Evolutionary conservation across 2,329 filamentous ascomycete species (phyloP), one percentile per base, ranked within the genome.

Genomic region (Zymoseptoria ardabiliae): DNA sequence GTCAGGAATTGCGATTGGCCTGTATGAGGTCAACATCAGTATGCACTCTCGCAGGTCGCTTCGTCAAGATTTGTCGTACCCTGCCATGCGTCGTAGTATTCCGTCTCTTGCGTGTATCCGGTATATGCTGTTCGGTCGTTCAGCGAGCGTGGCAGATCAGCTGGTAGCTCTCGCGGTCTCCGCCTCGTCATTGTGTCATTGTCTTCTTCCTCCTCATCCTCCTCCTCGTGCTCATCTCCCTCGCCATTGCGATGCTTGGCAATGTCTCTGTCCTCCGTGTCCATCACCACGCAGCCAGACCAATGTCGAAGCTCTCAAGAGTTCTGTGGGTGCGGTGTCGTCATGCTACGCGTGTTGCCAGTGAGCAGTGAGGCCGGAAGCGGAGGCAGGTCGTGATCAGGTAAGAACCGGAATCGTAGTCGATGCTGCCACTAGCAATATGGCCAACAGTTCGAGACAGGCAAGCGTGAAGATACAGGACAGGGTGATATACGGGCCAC

Each of bases 1-100:
- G 91, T 95, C 64, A 97, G 82, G 76, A 96, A 96, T 77, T 97
- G 92, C 51, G 93, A 96, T 81, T 97, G 91, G 65, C 93, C 93
- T 97, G 60, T 56, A 20, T 20, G 10, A 58, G 21, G 50, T 10
- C n/a, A 30, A 52, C 30, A 55, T 63, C 58, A 65, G 56, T 53
- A 59, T 41, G 48, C 30, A 22, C 17, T n/a, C 35, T 19, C 10
- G 23, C 23, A 11, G 8, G n/a, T n/a, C 19, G 55, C 25, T 4
- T 11, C 50, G 10, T 9, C 60, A 60, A 77, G 66, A 81, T 57
- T 66, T 54, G 28, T 63, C 80, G 72, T 74, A 88, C 93, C 93
- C 86, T 97, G 91, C 94, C 94, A 99, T 67, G 91, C 94, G 82
- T 99, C 94, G 74, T 97, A 99, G 78, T 97, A 91, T 79, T 97